These are phyloP conservation scores for Penicillium sp. DNA, from an alignment of 2,329 filamentous ascomycete genomes.

Conservation along the genomic window DNA sequence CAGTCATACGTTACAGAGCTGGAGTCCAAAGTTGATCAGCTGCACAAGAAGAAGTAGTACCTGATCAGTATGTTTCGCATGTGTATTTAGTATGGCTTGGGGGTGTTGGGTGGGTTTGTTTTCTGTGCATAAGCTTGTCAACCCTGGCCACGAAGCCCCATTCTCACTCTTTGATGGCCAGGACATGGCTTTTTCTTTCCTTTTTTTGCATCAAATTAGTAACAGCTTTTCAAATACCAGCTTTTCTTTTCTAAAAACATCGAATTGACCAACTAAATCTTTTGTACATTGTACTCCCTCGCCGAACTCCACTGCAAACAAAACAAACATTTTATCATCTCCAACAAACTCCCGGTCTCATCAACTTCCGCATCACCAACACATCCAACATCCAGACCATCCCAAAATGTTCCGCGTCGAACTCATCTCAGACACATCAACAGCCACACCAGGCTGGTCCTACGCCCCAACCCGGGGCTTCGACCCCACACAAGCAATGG, in stretches of 20 bases:
- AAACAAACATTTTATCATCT: slow-evolving; percentile 16
- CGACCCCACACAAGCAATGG: slow-evolving; percentile 54
- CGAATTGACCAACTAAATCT: background rate
- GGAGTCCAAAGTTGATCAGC: slow-evolving; percentile 71
- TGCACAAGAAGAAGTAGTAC: slow-evolving; percentile 64
- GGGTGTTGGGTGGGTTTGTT: slow-evolving; percentile 5
- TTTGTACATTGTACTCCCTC: background rate
- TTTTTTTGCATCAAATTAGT: background rate
- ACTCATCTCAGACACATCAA: slow-evolving; percentile 69
- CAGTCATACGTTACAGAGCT: slow-evolving; percentile 78
- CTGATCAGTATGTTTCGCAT: background rate
- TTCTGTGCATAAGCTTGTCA: slow-evolving; percentile 5
- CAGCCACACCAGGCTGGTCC: slow-evolving; percentile 80
- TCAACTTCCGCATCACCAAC: slow-evolving; percentile 8
- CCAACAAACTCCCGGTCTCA: background rate
- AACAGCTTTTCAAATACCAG: background rate
- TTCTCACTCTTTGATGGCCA: background rate
- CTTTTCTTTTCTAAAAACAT: background rate
- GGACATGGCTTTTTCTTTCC: background rate
- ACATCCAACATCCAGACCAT: background rate
- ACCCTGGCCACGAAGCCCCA: background rate
- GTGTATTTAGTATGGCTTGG: slow-evolving; percentile 11
- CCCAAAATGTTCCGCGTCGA: slow-evolving; percentile 67
- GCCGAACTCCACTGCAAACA: slow-evolving; percentile 16
- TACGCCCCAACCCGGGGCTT: slow-evolving; percentile 76